These are phyloP conservation scores for Clavispora phyllophila DNA, from an alignment of 805 yeast species.

Conservation along the genomic window DNA sequence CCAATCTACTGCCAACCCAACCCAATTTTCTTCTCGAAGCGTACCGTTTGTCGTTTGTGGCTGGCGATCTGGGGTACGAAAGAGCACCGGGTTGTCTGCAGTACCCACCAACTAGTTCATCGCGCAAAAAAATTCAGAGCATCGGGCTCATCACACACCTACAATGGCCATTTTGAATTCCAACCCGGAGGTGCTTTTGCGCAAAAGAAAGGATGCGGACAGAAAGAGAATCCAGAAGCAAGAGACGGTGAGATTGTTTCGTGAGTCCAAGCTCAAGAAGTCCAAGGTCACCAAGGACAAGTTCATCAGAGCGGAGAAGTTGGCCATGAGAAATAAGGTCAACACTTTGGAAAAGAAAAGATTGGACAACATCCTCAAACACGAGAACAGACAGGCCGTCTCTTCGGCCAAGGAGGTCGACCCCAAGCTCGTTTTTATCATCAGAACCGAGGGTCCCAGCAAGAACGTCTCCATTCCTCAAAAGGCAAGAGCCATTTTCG, in stretches of 20 bases:
- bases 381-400: slow-evolving; percentile 30
- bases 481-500: slow-evolving; percentile 55
- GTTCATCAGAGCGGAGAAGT: slow-evolving; percentile 70
- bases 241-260: slow-evolving; percentile 51
- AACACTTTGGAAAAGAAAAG: slow-evolving; percentile 65
- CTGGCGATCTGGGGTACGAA: neutral
- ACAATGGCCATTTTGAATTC: slow-evolving; percentile 49
- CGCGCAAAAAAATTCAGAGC: slow-evolving; percentile 2
- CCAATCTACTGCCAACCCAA: too few species aligned
- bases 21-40: too few species aligned
- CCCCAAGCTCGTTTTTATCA: slow-evolving; percentile 53
- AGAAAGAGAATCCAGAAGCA: slow-evolving; percentile 69
- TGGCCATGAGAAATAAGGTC: slow-evolving; percentile 62
- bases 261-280: slow-evolving; percentile 38
- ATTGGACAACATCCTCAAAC: slow-evolving; percentile 55
- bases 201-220: slow-evolving; percentile 77
- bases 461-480: slow-evolving; percentile 60
- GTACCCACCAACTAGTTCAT: neutral
- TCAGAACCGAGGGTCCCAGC: slow-evolving; percentile 59
- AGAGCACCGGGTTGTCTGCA: neutral
- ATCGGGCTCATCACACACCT: neutral
- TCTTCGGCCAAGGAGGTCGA: slow-evolving; percentile 14
- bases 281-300: slow-evolving; percentile 39
- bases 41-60: too few species aligned
- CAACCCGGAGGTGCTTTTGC: slow-evolving; percentile 71